phyloP scores from a whole-genome alignment of 371 early-diverging fungal genomes.

The Cokeromyces recurvatus region DNA sequence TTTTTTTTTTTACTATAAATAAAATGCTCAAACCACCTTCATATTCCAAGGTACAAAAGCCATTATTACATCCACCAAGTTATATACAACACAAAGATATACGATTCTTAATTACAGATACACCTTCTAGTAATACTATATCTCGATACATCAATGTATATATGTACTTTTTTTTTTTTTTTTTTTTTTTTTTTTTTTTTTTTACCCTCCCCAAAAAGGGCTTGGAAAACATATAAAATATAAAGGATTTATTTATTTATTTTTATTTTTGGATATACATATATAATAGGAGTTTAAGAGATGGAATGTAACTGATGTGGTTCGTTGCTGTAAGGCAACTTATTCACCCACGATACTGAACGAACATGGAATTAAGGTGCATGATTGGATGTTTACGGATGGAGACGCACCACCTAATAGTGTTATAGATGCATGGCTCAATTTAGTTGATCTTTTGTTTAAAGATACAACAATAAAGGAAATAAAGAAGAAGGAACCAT shows the following conservation, averaged over 20 bases:
- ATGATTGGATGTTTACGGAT: conserved; percentile 76
- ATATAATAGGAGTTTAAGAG: conserved; percentile 56
- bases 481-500: conserved; percentile 28
- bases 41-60: conserved; percentile 9
- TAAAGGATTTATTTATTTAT: too few species aligned
- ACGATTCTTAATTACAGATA: conserved; percentile 80
- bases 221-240: too few species aligned
- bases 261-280: too few species aligned
- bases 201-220: too few species aligned
- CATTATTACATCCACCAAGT: conserved; percentile 27
- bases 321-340: conserved; percentile 86
- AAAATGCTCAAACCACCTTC: conserved; percentile 18
- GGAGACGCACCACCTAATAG: conserved; percentile 67
- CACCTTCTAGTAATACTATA: conserved; percentile 73
- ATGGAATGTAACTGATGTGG: conserved; percentile 79
- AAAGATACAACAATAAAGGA: conserved; percentile 9
- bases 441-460: conserved; percentile 50
- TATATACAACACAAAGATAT: conserved; percentile 35
- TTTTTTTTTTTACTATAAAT: background rate
- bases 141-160: conserved; percentile 60
- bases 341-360: conserved; percentile 58
- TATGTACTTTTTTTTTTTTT: too few species aligned
- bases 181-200: too few species aligned
- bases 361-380: conserved; percentile 61
- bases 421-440: conserved; percentile 69